Evolutionary conservation across 2,329 filamentous ascomycete species (phyloP).

Genomic region (Penicillium sp.): DNA sequence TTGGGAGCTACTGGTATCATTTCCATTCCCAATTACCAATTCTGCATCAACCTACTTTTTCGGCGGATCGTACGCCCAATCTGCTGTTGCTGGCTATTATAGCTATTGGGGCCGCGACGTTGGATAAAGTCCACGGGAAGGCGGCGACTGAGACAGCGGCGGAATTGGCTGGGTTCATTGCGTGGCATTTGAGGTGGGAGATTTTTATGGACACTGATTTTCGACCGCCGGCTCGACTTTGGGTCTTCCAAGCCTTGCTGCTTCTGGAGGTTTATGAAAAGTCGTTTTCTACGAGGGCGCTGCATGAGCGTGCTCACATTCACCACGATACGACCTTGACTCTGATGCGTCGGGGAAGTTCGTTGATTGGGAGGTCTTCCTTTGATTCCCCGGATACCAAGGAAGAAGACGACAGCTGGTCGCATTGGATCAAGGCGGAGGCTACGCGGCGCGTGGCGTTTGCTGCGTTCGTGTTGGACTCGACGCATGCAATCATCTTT

Average conservation of each 20-base stretch:
- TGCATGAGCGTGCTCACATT: constrained; percentile 94
- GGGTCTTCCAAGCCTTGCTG: constrained; percentile 90
- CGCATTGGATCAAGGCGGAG: constrained; percentile 92
- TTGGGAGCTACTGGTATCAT: constrained; percentile 89
- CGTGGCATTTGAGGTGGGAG: constrained; percentile 92
- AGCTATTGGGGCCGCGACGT: constrained; percentile 83
- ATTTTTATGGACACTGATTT: constrained; percentile 91
- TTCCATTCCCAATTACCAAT: constrained; percentile 95
- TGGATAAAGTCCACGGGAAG: constrained; percentile 77
- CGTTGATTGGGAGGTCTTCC: constrained; percentile 79
- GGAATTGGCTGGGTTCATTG: constrained; percentile 82
- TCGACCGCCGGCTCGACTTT: constrained; percentile 86
- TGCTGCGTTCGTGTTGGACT: constrained; percentile 91
- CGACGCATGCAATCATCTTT: constrained; percentile 96
- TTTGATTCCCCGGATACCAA: constrained; percentile 78
- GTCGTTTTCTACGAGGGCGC: constrained; percentile 87
- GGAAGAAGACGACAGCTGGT: constrained; percentile 83
- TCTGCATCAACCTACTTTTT: constrained; percentile 90
- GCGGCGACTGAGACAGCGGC: constrained; percentile 73
- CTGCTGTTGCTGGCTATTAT: constrained; percentile 84
- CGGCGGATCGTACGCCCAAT: constrained; percentile 79
- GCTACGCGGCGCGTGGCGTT: constrained; percentile 87
- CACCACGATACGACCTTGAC: constrained; percentile 95
- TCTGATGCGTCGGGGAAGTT: constrained; percentile 89
- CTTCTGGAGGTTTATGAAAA: constrained; percentile 94